phyloP scores from a whole-genome alignment of 306 rosid species.

The Prunus kanzakura region DNA sequence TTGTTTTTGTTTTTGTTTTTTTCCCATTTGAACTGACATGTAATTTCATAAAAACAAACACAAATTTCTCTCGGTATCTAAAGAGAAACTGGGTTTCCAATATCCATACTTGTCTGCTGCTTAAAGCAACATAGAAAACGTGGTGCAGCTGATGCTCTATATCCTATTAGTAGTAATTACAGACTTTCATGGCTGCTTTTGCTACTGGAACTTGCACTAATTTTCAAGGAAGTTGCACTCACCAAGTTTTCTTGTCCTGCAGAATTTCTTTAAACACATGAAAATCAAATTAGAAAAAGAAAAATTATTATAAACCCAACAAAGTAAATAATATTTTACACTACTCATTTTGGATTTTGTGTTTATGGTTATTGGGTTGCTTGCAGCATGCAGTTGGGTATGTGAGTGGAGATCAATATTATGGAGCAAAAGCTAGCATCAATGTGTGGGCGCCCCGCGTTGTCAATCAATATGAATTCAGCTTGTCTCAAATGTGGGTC shows the following conservation, averaged over 20 bases:
- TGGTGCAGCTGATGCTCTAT: not conserved
- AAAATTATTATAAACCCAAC: not conserved
- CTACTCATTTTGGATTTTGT: not conserved
- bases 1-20: not conserved
- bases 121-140: not conserved
- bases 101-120: not conserved
- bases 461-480: slow-evolving; percentile 84
- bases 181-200: too few relatives aligned
- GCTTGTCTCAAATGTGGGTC: slow-evolving; percentile 97
- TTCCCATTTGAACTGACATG: slow-evolving; percentile 2
- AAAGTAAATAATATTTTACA: not conserved
- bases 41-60: not conserved
- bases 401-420: slow-evolving; percentile 84
- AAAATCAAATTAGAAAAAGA: not conserved
- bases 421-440: slow-evolving; percentile 93
- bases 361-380: not conserved
- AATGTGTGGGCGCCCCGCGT: slow-evolving; percentile 96
- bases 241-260: not conserved
- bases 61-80: not conserved
- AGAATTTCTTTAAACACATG: not conserved
- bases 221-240: slow-evolving; percentile 10
- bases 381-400: slow-evolving; percentile 96
- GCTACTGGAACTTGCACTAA: slow-evolving; percentile 23
- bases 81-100: not conserved
- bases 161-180: not conserved